Evolutionary conservation across 164 flowering plant species (phyloP), one percentile per base, ranked within the genome.

Genomic region (Paratinospora sagittata): DNA sequence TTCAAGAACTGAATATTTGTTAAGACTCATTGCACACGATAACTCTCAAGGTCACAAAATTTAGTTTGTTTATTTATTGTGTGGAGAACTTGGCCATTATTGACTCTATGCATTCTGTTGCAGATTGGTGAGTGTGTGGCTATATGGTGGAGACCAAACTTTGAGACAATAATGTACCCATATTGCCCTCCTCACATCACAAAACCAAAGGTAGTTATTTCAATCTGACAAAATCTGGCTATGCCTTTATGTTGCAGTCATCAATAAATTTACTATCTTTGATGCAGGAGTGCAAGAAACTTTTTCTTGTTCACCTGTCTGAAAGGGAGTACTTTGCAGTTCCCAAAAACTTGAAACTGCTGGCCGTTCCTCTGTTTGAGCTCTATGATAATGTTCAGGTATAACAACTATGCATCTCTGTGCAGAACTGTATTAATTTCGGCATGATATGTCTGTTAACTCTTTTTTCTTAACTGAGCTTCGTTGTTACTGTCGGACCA

Each of bases 91-190:
- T 43, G 39, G 23, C 66, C 41, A 3, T 9, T 16, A 11, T 52
- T 71, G n/a, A 16, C 58, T 63, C 3, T 23, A 66, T 33, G 24
- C 0, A 8, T 26, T 33, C 63, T 79, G 12, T 66, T 84, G 80
- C 90, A 95, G 97, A 90, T 92, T 76, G 99, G 98, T n/a, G 99
- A 95, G 70, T 95, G 98, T 79, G 98, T 95, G 27, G 99, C 97
- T 30, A 85, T 83, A 69, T 95, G 99, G 99, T 92, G 99, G 99
- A 89, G 99, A 82, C 99, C 99, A 75, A 95, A 95, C 79, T 95
- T 92, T 78, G 99, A 95, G 72, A 92, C 98, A 12, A 85, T 86
- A 21, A 87, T 92, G 97, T 92, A 91, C 71, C 99, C 99, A 5
- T 95, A 95, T 74, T 95, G 93, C 78, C 99, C 99, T 80, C 97